Percentiles rank a stretch among this genome's conserved stretches.
Conservation (phyloP, 768 basidiomycete species). For the Pleurotus djamor region DNA sequence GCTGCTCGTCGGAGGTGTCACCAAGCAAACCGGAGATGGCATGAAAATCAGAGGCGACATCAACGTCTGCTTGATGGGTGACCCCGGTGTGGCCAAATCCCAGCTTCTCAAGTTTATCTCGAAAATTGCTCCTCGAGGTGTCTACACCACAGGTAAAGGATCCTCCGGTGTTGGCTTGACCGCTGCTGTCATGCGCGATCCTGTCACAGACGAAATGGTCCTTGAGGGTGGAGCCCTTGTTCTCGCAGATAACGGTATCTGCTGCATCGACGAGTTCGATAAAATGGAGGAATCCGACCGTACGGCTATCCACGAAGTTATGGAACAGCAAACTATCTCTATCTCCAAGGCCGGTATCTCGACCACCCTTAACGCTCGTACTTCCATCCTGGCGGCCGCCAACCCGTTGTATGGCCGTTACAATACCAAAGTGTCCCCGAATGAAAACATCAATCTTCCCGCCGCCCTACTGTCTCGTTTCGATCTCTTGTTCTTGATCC, state of each 20-base stretch:
- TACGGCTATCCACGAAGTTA: constrained; percentile 99
- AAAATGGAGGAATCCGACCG: constrained; percentile 99
- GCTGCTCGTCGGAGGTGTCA: constrained; percentile 93
- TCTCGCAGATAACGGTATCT: constrained; percentile 98
- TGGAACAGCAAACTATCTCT: constrained; percentile 99
- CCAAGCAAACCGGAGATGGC: constrained; percentile 93
- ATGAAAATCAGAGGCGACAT: constrained; percentile 99
- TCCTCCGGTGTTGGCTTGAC: constrained; percentile 99
- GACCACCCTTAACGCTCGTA: constrained; percentile 95
- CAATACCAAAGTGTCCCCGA: constrained; percentile 96
- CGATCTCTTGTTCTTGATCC: constrained; percentile 93
- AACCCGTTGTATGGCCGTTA: constrained; percentile 98
- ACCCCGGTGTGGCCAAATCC: constrained; percentile 98
- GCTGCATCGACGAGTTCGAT: constrained; percentile 99
- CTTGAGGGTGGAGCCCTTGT: constrained; percentile 99
- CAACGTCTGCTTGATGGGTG: constrained; percentile 98
- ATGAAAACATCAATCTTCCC: constrained; percentile 98
- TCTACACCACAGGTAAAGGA: constrained; percentile 98
- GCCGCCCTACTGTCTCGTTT: constrained; percentile 96
- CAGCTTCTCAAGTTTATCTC: constrained; percentile 98
- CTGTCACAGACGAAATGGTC: constrained; percentile 99
- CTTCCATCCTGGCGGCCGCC: constrained; percentile 96
- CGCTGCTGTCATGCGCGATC: constrained; percentile 98
- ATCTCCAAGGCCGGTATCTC: constrained; percentile 99
- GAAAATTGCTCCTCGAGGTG: constrained; percentile 95